Conservation (phyloP, 768 basidiomycete species). For the Termitomyces sp. region DNA sequence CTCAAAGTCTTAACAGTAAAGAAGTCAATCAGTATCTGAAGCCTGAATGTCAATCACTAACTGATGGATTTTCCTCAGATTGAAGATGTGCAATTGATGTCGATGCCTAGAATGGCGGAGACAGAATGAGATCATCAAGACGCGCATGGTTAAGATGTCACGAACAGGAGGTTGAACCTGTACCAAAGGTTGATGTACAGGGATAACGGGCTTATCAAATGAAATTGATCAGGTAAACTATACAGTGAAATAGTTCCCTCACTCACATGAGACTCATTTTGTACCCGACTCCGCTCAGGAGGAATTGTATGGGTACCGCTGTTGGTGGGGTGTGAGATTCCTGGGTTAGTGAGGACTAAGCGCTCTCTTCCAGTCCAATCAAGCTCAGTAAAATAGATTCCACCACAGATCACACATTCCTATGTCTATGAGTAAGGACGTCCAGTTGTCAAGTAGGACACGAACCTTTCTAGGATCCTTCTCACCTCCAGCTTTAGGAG, state of each 20-base stretch:
- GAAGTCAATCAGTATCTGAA: not conserved
- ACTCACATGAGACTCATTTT: conserved; percentile 9
- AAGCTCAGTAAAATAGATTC: conserved; percentile 50
- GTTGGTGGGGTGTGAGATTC: not conserved
- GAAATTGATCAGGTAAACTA: not conserved
- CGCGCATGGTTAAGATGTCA: not conserved
- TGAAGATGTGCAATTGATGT: not conserved
- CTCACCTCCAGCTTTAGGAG: conserved; percentile 58
- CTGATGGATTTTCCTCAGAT: conserved; percentile 1
- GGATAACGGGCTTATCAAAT: not conserved
- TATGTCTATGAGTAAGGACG: conserved; percentile 22
- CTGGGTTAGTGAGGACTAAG: conserved; percentile 28
- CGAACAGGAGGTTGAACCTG: not conserved
- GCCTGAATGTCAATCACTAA: not conserved
- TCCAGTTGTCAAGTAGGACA: conserved; percentile 21
- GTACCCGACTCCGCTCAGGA: not conserved
- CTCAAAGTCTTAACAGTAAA: conserved; percentile 1
- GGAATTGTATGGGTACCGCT: not conserved
- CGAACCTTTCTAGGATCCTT: conserved; percentile 62
- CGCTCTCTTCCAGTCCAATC: conserved; percentile 49
- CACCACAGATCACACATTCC: conserved; percentile 79
- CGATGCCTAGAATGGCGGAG: not conserved
- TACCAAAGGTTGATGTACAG: not conserved
- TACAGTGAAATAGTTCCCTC: not conserved
- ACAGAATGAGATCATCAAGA: not conserved